These are phyloP conservation scores for Collybia sp. DNA, from an alignment of 768 basidiomycete genomes.

Conservation along the genomic window DNA sequence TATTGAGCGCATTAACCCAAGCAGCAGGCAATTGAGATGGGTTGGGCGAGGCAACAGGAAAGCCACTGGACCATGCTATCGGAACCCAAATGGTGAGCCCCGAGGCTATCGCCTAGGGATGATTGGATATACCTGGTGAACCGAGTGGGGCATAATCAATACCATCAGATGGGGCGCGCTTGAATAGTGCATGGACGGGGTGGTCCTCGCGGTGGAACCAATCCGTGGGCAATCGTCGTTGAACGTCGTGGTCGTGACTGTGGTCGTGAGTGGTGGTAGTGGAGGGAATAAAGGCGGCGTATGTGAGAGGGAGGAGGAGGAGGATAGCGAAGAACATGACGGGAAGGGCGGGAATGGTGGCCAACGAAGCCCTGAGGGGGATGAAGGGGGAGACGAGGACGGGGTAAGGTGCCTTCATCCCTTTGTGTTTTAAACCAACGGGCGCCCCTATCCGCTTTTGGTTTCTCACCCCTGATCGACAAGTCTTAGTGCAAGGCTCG, in stretches of 20 bases:
- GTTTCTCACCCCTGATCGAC: no score
- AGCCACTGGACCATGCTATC: constrained; percentile 59
- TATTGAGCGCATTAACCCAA: constrained; percentile 71
- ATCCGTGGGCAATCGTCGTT: constrained; percentile 24
- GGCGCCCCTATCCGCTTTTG: no score
- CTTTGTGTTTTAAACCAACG: no score
- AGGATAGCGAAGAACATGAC: constrained; percentile 17
- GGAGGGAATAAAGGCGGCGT: constrained; percentile 17
- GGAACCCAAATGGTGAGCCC: constrained; percentile 1
- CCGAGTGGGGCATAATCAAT: constrained; percentile 51
- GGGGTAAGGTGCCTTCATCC: not conserved
- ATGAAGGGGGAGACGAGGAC: not conserved
- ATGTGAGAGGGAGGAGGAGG: constrained; percentile 17
- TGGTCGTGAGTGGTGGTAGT: constrained; percentile 15
- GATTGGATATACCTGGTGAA: constrained; percentile 42
- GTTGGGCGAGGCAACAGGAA: constrained; percentile 50
- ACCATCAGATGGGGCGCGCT: constrained; percentile 48
- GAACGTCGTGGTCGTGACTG: constrained; percentile 23
- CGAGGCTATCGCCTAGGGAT: not conserved
- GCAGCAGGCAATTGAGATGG: constrained; percentile 47
- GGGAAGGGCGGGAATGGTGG: constrained; percentile 8
- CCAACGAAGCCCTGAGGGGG: constrained; percentile 2
- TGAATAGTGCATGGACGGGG: constrained; percentile 59
- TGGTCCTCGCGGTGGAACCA: constrained; percentile 68
- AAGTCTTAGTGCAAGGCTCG: no score